Conservation (phyloP, 2,329 filamentous ascomycete genomes). For the Plectosphaerella plurivora region DNA sequence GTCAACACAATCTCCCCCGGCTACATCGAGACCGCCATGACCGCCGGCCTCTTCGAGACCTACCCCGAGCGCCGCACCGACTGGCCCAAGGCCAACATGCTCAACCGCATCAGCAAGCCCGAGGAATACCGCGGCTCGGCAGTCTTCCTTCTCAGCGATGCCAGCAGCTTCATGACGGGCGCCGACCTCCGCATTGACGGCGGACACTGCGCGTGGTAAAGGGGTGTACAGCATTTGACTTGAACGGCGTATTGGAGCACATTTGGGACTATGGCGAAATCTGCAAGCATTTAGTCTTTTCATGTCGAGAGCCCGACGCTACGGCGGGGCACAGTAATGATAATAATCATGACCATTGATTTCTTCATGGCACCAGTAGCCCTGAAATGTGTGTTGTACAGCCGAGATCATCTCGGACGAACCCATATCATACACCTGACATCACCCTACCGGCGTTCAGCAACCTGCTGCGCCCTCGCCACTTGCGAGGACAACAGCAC, state of each 20-base stretch:
- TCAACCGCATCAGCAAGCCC: constrained; percentile 62
- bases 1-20: constrained; percentile 80
- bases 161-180: constrained; percentile 43
- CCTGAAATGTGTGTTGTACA: no score
- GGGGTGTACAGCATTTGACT: not conserved
- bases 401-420: no score
- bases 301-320: no score
- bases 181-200: constrained; percentile 67
- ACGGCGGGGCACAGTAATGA: not conserved
- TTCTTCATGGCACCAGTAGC: not conserved
- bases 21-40: constrained; percentile 81
- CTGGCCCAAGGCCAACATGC: constrained; percentile 85
- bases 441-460: no score
- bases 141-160: constrained; percentile 50
- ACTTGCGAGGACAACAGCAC: not conserved
- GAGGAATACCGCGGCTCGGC: constrained; percentile 60
- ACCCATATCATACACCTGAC: no score
- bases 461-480: no score
- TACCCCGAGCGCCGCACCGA: constrained; percentile 63
- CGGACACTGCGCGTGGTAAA: constrained; percentile 59
- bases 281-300: not conserved
- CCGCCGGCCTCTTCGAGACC: constrained; percentile 70
- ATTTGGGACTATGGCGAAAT: constrained; percentile 2
- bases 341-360: not conserved
- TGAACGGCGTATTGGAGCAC: not conserved